These are phyloP conservation scores for Wallacemonas sp. DNA, from an alignment of 208 protist genomes.

Conservation along the genomic window DNA sequence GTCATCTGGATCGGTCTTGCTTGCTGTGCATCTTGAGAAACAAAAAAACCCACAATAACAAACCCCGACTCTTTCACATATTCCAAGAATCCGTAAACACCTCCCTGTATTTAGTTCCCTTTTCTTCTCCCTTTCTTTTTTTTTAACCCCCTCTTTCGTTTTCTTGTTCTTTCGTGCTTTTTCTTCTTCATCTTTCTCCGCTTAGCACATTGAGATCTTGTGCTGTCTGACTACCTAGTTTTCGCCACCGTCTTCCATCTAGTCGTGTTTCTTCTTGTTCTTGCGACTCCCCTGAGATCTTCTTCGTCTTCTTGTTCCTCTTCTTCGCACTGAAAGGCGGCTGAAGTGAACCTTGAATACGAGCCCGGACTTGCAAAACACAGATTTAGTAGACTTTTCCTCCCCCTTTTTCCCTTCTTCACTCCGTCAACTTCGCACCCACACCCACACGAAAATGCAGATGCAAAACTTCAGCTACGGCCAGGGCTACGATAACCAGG, in stretches of 20 bases:
- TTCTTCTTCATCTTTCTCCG: not conserved
- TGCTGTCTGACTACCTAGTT: no score
- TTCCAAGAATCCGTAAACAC: no score
- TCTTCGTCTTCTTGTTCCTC: slow-evolving; percentile 7
- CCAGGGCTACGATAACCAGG: not conserved
- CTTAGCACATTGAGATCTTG: not conserved
- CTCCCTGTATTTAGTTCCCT: not conserved
- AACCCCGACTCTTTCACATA: no score
- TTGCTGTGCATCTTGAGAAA: no score
- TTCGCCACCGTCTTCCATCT: no score
- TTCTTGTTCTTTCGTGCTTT: slow-evolving; percentile 9
- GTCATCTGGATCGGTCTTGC: no score
- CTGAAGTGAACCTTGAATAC: not conserved
- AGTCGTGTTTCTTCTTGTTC: slow-evolving; percentile 12
- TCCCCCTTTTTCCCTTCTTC: not conserved
- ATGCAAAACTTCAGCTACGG: slow-evolving; percentile 20
- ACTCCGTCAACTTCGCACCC: not conserved
- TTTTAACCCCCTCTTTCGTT: not conserved
- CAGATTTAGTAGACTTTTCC: not conserved
- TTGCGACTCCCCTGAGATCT: not conserved
- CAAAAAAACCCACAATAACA: no score
- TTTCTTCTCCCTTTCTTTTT: no score
- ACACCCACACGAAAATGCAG: slow-evolving; percentile 14
- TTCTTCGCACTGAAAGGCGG: not conserved
- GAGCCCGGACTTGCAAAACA: not conserved